A percentile compares a stretch with the other conserved stretches of the same genome.
Conservation (phyloP, 306 rosid genomes). For the Alnus glutinosa region DNA sequence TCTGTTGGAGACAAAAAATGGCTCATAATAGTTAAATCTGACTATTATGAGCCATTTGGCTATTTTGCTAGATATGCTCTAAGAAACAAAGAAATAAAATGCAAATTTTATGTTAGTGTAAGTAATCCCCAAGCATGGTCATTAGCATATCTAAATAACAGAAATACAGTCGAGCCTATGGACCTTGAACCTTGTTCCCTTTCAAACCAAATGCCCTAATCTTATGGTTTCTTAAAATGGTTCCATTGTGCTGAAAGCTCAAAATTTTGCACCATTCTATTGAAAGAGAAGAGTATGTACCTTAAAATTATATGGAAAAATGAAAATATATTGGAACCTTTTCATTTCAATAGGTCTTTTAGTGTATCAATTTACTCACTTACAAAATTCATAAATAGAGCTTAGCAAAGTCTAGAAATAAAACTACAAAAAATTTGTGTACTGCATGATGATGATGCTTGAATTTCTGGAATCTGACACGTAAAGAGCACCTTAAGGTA, state of each 20-base stretch:
- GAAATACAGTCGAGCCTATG: background rate
- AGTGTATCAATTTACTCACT: background rate
- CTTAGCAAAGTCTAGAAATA: background rate
- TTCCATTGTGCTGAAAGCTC: background rate
- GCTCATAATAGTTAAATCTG: too few species aligned
- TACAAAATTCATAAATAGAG: background rate
- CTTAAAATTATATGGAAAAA: background rate
- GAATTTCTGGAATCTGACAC: background rate
- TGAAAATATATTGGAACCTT: background rate
- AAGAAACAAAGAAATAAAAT: background rate
- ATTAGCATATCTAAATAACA: background rate
- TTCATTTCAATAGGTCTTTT: background rate
- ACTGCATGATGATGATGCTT: constrained; percentile 12
- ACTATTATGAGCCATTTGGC: too few species aligned
- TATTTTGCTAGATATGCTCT: too few species aligned
- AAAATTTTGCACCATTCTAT: background rate
- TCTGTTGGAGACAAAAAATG: too few species aligned
- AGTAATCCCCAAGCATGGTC: too few species aligned
- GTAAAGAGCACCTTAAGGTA: background rate
- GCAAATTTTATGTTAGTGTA: background rate
- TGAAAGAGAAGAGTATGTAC: background rate
- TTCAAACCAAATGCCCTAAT: background rate
- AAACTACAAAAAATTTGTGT: background rate
- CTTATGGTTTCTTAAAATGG: background rate
- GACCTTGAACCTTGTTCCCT: background rate